A percentile compares a stretch with the other conserved stretches of the same genome.
phyloP scores from a whole-genome alignment of 1,139 yeast genomes.

The Blastobotrys proliferans region DNA sequence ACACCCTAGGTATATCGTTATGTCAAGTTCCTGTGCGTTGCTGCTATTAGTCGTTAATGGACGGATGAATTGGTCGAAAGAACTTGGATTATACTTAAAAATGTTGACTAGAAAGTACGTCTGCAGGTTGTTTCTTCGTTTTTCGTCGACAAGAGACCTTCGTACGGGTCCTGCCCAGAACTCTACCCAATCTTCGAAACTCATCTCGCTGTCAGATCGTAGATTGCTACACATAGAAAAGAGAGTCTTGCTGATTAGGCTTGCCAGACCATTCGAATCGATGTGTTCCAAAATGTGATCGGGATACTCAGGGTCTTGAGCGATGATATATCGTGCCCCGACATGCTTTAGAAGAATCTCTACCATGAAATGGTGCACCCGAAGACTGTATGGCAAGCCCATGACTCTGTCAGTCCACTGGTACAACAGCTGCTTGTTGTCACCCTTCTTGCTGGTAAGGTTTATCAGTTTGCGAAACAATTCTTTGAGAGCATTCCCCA shows the following conservation, averaged over 20 bases:
- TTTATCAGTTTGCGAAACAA: slow-evolving; percentile 50
- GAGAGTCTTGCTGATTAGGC: slow-evolving; percentile 61
- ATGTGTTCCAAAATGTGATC: slow-evolving; percentile 46
- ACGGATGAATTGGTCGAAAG: slow-evolving; percentile 40
- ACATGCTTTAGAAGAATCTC: slow-evolving; percentile 52
- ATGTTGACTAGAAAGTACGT: slow-evolving; percentile 60
- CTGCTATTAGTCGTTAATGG: slow-evolving; percentile 15
- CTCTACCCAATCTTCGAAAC: slow-evolving; percentile 44
- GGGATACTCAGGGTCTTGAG: slow-evolving; percentile 44
- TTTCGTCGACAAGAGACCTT: slow-evolving; percentile 33
- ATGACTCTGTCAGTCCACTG: slow-evolving; percentile 47
- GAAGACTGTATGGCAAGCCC: slow-evolving; percentile 44
- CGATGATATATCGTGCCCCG: slow-evolving; percentile 41
- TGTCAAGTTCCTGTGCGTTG: slow-evolving; percentile 26
- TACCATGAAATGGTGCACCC: slow-evolving; percentile 56
- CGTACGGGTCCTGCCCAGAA: slow-evolving; percentile 49
- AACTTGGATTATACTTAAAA: slow-evolving; percentile 47
- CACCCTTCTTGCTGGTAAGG: slow-evolving; percentile 31
- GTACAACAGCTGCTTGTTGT: slow-evolving; percentile 28
- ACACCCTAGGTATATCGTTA: slow-evolving; percentile 49
- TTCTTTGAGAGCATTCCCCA: slow-evolving; percentile 63
- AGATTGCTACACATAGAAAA: slow-evolving; percentile 38
- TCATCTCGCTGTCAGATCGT: slow-evolving; percentile 21
- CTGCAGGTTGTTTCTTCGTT: slow-evolving; percentile 48
- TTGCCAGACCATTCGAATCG: slow-evolving; percentile 59